These are phyloP conservation scores for Globisporangium viniferum DNA, from an alignment of 352 stramenopile genomes.

Conservation along the genomic window DNA sequence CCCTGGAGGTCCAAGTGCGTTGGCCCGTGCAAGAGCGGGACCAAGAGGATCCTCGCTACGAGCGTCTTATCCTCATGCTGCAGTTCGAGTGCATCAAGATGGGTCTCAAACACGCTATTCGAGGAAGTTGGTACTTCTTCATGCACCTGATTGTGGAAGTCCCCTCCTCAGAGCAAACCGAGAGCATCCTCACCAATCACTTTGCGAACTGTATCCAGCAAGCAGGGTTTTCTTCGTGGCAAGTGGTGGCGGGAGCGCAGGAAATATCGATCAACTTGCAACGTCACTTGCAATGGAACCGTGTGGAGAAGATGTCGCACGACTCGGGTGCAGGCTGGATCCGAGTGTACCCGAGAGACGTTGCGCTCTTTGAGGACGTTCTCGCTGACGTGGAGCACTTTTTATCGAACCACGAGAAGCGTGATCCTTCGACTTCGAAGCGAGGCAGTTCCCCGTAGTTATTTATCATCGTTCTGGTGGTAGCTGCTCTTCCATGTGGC, in stretches of 20 bases:
- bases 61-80: constrained; percentile 83
- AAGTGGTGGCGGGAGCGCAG: constrained; percentile 80
- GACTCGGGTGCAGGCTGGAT: constrained; percentile 85
- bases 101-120: constrained; percentile 64
- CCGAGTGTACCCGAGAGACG: constrained; percentile 78
- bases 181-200: constrained; percentile 53
- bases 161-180: constrained; percentile 40
- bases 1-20: constrained; percentile 80
- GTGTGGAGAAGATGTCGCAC: constrained; percentile 86
- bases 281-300: constrained; percentile 85
- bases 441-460: constrained; percentile 14
- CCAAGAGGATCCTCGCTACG: constrained; percentile 85
- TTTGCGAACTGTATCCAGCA: constrained; percentile 81
- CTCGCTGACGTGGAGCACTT: constrained; percentile 72
- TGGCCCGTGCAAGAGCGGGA: constrained; percentile 86
- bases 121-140: constrained; percentile 81
- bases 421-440: constrained; percentile 25
- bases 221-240: constrained; percentile 81
- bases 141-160: constrained; percentile 83
- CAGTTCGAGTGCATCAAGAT: constrained; percentile 82
- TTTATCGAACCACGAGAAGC: constrained; percentile 48
- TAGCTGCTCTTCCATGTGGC: neutral
- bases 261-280: constrained; percentile 88
- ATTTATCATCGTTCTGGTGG: constrained; percentile 10
- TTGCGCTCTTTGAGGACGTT: constrained; percentile 75